These are phyloP conservation scores for Radiomyces spectabilis DNA, from an alignment of 192 early-diverging fungal species.

Conservation along the genomic window DNA sequence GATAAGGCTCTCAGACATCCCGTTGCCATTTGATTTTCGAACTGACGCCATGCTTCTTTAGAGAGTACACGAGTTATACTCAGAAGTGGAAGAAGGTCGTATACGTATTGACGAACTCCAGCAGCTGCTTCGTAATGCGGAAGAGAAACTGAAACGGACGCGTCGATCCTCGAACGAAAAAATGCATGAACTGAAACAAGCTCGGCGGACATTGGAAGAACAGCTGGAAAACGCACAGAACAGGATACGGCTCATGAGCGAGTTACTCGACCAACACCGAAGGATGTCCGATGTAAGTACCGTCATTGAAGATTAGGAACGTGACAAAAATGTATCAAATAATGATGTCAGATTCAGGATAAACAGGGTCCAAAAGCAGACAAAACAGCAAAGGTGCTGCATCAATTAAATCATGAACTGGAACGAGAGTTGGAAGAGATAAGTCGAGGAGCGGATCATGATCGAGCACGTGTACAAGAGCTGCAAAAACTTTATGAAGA, in stretches of 20 bases:
- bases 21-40: neutral
- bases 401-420: conserved; percentile 20
- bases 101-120: neutral
- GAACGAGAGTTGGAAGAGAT: conserved; percentile 19
- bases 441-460: neutral
- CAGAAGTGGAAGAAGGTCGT: neutral
- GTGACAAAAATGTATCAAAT: neutral
- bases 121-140: neutral
- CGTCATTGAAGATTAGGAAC: neutral
- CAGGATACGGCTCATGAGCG: conserved; percentile 4
- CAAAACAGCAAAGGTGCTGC: neutral
- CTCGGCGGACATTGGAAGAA: conserved; percentile 6
- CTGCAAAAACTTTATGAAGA: conserved; percentile 11
- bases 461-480: conserved; percentile 1
- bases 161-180: conserved; percentile 4
- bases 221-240: conserved; percentile 4
- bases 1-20: neutral
- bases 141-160: conserved; percentile 1
- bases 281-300: neutral
- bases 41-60: neutral
- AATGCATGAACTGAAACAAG: conserved; percentile 1
- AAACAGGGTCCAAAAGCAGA: neutral
- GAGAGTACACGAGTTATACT: too few relatives aligned
- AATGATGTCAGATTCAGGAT: neutral
- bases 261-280: conserved; percentile 7